These are phyloP conservation scores for Piromyces finnis DNA, from an alignment of 192 early-diverging fungal genomes.

Conservation along the genomic window DNA sequence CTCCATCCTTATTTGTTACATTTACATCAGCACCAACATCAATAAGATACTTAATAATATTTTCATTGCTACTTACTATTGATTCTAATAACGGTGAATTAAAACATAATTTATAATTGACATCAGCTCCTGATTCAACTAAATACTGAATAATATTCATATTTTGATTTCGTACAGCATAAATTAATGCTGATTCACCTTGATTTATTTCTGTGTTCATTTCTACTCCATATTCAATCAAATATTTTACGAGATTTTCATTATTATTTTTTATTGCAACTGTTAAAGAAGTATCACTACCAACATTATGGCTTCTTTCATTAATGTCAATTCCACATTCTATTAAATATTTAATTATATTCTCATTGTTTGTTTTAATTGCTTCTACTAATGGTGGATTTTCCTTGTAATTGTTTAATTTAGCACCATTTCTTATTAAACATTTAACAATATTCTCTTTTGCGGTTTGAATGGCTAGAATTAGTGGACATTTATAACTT, in stretches of 20 bases:
- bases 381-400: background rate
- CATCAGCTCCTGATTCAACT: background rate
- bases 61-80: background rate
- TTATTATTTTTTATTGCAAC: background rate
- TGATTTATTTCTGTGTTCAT: background rate
- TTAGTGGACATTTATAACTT: background rate
- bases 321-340: background rate
- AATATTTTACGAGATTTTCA: background rate
- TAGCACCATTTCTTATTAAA: background rate
- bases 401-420: background rate
- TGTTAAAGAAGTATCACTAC: background rate
- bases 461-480: background rate
- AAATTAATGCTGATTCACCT: background rate
- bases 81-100: background rate
- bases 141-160: background rate
- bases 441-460: background rate
- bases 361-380: background rate
- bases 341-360: background rate
- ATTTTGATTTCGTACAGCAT: background rate
- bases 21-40: background rate
- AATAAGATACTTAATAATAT: background rate
- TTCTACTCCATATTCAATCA: background rate
- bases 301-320: background rate
- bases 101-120: background rate
- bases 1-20: background rate